Evolutionary conservation across 2,329 filamentous ascomycete species (phyloP).

Genomic region (Seiridium cupressi): DNA sequence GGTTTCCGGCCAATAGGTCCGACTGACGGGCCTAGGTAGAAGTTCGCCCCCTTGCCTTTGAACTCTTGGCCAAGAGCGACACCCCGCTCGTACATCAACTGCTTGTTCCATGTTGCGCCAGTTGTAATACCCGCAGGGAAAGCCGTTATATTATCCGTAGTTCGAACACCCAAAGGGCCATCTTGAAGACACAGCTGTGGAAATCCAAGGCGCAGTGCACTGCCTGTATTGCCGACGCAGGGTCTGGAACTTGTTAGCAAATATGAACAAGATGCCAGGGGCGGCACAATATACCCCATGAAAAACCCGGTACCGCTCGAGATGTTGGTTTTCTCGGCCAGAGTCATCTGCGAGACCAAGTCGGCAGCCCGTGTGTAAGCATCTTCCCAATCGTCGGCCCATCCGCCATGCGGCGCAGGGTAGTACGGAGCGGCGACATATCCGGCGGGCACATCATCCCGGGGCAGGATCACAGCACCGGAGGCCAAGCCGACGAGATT

Average conservation of each 20-base stretch:
- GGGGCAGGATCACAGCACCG: constrained; percentile 16
- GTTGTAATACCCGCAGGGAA: constrained; percentile 79
- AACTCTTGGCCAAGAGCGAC: constrained; percentile 70
- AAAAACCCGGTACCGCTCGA: constrained; percentile 69
- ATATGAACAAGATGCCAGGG: neutral
- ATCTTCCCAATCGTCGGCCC: constrained; percentile 64
- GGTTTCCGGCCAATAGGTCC: constrained; percentile 72
- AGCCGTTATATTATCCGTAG: constrained; percentile 71
- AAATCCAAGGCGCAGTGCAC: constrained; percentile 67
- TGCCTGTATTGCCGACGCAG: constrained; percentile 77
- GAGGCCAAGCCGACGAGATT: constrained; percentile 12
- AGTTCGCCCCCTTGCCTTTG: constrained; percentile 69
- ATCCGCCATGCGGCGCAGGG: constrained; percentile 70
- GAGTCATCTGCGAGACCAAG: constrained; percentile 71
- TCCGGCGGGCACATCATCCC: constrained; percentile 27
- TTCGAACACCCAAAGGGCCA: constrained; percentile 67
- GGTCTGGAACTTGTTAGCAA: constrained; percentile 34
- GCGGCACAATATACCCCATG: constrained; percentile 53
- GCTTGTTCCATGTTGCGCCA: constrained; percentile 73
- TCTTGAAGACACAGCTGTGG: constrained; percentile 72
- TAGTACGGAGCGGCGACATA: constrained; percentile 63
- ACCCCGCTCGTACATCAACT: constrained; percentile 66
- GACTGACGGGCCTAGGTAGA: constrained; percentile 69
- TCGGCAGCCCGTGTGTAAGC: constrained; percentile 69
- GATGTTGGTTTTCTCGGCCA: constrained; percentile 79